Evolutionary conservation across 163 green algal genomes (phyloP).

Genomic region (Picocystis sp.): DNA sequence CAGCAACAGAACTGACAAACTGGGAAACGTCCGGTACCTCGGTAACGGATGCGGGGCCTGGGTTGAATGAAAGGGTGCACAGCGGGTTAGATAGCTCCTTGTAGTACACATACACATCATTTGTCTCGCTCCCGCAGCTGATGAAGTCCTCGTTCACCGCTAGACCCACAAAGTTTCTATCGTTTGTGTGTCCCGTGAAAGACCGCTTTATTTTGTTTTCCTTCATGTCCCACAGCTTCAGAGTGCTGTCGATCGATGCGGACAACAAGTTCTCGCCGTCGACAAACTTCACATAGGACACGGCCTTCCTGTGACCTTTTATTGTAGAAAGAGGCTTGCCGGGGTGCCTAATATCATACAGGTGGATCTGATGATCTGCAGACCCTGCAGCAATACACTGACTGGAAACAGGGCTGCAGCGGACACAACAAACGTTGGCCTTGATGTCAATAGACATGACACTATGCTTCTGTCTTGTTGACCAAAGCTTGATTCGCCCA

Average conservation of each 20-base stretch:
- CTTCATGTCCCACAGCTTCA: conserved; percentile 27
- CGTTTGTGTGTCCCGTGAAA: conserved; percentile 26
- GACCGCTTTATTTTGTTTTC: conserved; percentile 22
- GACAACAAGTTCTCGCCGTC: conserved; percentile 17
- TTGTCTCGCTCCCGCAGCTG: conserved; percentile 34
- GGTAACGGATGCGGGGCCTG: neutral
- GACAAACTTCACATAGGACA: conserved; percentile 31
- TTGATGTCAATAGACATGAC: conserved; percentile 30
- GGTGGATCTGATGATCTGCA: conserved; percentile 35
- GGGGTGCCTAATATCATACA: conserved; percentile 32
- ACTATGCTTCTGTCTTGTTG: conserved; percentile 20
- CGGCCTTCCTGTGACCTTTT: conserved; percentile 21
- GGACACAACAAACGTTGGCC: conserved; percentile 43
- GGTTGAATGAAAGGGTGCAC: conserved; percentile 7
- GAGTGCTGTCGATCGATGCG: conserved; percentile 27
- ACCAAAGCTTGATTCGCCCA: conserved; percentile 37
- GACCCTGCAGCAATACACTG: conserved; percentile 34
- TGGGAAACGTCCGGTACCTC: neutral
- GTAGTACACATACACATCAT: conserved; percentile 44
- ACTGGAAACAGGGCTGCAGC: conserved; percentile 22
- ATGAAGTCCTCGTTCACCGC: conserved; percentile 28
- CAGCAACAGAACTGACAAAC: conserved; percentile 33
- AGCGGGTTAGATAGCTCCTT: conserved; percentile 32
- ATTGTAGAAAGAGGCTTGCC: conserved; percentile 18
- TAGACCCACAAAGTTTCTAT: conserved; percentile 37